Evolutionary conservation across 306 rosid genomes (phyloP).

Genomic region (Sicyos baderoa): DNA sequence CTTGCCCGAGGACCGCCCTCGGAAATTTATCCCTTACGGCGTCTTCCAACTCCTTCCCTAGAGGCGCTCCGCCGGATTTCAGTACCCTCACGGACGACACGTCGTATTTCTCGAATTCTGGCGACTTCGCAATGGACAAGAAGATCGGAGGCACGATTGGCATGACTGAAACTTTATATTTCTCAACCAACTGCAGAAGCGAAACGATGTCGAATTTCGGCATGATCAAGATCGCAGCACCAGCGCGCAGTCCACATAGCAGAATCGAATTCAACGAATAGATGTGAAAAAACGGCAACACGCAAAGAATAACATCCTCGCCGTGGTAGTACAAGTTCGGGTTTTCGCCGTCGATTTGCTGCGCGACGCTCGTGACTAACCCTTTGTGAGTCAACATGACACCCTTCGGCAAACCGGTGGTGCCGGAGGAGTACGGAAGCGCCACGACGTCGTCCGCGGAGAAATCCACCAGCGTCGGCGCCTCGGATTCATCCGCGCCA

Average conservation of each 20-base stretch:
- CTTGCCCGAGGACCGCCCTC: conserved; percentile 62
- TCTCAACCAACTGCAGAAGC: conserved; percentile 34
- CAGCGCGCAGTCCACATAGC: conserved; percentile 55
- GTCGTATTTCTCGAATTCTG: conserved; percentile 39
- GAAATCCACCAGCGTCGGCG: conserved; percentile 29
- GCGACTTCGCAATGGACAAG: conserved; percentile 45
- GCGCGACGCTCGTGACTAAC: conserved; percentile 52
- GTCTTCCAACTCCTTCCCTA: conserved; percentile 64
- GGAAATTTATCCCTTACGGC: conserved; percentile 53
- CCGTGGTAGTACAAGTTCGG: conserved; percentile 47
- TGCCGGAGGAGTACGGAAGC: conserved; percentile 74
- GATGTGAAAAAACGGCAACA: conserved; percentile 62
- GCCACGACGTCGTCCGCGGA: conserved; percentile 46
- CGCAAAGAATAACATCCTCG: conserved; percentile 56
- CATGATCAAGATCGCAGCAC: conserved; percentile 56
- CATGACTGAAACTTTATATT: conserved; percentile 35
- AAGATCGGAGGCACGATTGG: conserved; percentile 65
- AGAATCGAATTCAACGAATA: conserved; percentile 70
- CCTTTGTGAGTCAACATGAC: conserved; percentile 85
- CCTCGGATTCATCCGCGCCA: conserved; percentile 21
- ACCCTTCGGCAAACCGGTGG: conserved; percentile 70
- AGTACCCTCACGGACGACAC: conserved; percentile 45
- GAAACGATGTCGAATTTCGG: conserved; percentile 52
- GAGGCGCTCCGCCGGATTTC: conserved; percentile 75
- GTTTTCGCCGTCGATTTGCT: conserved; percentile 78